Conservation (phyloP, 1,139 yeast species). For the Petasospora fabianii region DNA sequence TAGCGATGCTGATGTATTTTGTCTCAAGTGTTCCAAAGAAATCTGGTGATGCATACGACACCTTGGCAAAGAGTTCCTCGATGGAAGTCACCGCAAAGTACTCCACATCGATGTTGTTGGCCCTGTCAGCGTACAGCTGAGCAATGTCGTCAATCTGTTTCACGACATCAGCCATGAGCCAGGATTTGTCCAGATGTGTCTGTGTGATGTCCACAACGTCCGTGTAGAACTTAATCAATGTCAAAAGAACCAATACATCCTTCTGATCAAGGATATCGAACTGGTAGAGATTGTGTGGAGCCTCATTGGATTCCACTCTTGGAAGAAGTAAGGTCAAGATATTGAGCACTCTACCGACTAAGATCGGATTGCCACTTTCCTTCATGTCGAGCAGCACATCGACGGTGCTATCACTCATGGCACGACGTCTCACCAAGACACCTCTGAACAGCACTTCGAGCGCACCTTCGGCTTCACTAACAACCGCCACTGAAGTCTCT, state of each 20-base stretch:
- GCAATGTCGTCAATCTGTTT: conserved; percentile 14
- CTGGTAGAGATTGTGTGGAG: conserved; percentile 20
- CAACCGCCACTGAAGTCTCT: conserved; percentile 24
- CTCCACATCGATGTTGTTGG: conserved; percentile 26
- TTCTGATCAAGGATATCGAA: conserved; percentile 30
- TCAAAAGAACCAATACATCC: no score
- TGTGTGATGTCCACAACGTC: conserved; percentile 21
- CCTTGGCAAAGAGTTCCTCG: conserved; percentile 27
- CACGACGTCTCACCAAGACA: conserved; percentile 29
- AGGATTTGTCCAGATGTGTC: conserved; percentile 8
- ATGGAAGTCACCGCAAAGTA: conserved; percentile 28
- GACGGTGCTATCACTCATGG: conserved; percentile 26
- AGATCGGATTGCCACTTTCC: conserved; percentile 17
- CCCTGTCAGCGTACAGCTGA: conserved; percentile 24
- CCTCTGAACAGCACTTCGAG: conserved; percentile 25
- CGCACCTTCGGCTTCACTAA: conserved; percentile 30
- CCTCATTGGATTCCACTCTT: conserved; percentile 28
- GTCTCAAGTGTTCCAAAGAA: conserved; percentile 26
- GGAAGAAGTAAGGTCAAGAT: conserved; percentile 27
- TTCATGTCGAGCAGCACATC: conserved; percentile 21
- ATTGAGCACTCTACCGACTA: conserved; percentile 28
- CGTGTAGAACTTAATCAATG: conserved; percentile 29
- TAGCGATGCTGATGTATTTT: conserved; percentile 23
- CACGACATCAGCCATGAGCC: conserved; percentile 14
- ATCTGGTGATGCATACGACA: conserved; percentile 27